These are phyloP conservation scores for Sungouiella thailandica DNA, from an alignment of 805 yeast genomes.

Conservation along the genomic window DNA sequence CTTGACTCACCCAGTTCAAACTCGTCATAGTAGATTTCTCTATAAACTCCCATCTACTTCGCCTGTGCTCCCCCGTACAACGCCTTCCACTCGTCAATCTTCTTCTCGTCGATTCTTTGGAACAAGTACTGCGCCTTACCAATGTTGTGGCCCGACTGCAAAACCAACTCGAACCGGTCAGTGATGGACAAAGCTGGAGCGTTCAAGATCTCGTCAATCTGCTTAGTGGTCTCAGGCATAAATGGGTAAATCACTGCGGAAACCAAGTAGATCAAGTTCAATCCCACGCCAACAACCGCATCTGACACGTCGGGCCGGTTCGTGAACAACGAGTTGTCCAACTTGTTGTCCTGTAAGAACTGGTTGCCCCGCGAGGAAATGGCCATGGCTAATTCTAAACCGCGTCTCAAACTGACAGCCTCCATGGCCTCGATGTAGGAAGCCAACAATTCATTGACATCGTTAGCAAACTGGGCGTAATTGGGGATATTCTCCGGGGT, in stretches of 20 bases:
- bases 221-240: constrained; percentile 78
- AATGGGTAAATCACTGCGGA: constrained; percentile 79
- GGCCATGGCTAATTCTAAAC: constrained; percentile 87
- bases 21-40: too few relatives aligned
- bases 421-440: constrained; percentile 72
- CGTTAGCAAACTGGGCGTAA: constrained; percentile 44
- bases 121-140: constrained; percentile 90
- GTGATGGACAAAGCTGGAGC: constrained; percentile 78
- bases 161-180: constrained; percentile 62
- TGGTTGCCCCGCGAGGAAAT: constrained; percentile 89
- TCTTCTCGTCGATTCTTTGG: constrained; percentile 85
- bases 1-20: too few relatives aligned
- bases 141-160: constrained; percentile 79
- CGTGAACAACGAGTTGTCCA: constrained; percentile 80
- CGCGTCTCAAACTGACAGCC: constrained; percentile 74
- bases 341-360: constrained; percentile 92
- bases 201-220: constrained; percentile 73
- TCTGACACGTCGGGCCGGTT: constrained; percentile 77
- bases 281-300: constrained; percentile 87
- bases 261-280: constrained; percentile 83
- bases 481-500: constrained; percentile 43
- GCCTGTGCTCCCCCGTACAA: constrained; percentile 80
- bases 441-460: constrained; percentile 56
- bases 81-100: constrained; percentile 80
- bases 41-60: too few relatives aligned